A percentile compares a stretch with the other conserved stretches of the same genome.
Evolutionary conservation across 2,329 filamentous ascomycete species (phyloP).

Genomic region (Exophiala phaeomuriformis): DNA sequence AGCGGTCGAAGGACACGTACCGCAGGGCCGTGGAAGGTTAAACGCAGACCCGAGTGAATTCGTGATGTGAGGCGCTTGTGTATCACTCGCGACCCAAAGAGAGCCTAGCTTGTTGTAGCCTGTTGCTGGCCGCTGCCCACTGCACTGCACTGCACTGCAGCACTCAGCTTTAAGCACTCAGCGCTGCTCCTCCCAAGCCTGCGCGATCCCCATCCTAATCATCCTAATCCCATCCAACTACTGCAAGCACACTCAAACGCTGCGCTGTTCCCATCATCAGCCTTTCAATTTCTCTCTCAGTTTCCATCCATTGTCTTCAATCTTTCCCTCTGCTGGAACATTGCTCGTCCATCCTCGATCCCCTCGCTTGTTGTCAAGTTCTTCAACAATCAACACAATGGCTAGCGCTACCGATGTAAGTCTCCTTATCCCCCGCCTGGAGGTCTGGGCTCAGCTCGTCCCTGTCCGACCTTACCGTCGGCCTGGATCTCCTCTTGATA

Average conservation of each 20-base stretch:
- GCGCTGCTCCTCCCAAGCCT: not conserved
- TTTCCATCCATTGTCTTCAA: conserved; percentile 18
- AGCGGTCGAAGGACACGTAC: not conserved
- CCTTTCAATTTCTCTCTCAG: conserved; percentile 23
- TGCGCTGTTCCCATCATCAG: conserved; percentile 1
- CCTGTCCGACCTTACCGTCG: conserved; percentile 31
- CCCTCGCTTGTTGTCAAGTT: conserved; percentile 32
- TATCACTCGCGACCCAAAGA: not conserved
- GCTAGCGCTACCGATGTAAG: conserved; percentile 58
- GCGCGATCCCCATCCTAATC: not conserved
- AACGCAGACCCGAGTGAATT: not conserved
- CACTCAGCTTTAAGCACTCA: not conserved
- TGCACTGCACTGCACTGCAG: too few species aligned
- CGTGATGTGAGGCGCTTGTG: not conserved
- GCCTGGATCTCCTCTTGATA: conserved; percentile 34
- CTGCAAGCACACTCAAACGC: conserved; percentile 9
- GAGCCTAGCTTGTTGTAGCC: not conserved
- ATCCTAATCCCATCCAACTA: not conserved
- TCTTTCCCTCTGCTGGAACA: conserved; percentile 12
- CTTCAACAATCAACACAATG: conserved; percentile 42
- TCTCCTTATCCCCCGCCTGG: conserved; percentile 24
- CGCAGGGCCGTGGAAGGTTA: not conserved
- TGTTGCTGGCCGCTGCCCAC: not conserved
- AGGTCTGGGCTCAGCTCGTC: conserved; percentile 17
- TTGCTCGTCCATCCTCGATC: conserved; percentile 28